Conservation (phyloP, 2,329 filamentous ascomycete genomes). For the Epichloe gansuensis region DNA sequence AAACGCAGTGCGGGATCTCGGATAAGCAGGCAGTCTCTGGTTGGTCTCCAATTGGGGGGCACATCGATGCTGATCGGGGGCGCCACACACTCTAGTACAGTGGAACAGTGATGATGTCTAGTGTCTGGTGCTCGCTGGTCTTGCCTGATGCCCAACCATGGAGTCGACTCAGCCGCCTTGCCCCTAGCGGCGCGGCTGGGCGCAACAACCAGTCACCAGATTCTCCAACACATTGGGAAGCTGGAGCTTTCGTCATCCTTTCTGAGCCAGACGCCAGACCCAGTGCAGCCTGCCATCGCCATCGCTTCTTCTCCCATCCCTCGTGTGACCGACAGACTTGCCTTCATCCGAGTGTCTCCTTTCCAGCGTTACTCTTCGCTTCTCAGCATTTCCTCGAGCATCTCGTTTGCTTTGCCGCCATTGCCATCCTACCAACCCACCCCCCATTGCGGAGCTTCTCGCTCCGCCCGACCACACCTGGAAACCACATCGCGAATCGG, state of each 20-base stretch:
- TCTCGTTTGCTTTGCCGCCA: constrained; percentile 5
- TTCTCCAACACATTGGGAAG: no score
- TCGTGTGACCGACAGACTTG: background rate
- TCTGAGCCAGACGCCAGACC: background rate
- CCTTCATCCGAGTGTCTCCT: background rate
- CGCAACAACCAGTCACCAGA: no score
- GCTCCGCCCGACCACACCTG: constrained; percentile 1
- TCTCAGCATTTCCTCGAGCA: background rate
- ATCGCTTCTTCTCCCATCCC: constrained; percentile 1
- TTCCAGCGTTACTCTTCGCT: background rate
- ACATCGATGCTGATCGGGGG: no score
- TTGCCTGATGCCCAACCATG: no score
- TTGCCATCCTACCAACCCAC: background rate
- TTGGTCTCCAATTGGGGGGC: no score
- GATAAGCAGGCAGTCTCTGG: no score
- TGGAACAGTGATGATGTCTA: no score
- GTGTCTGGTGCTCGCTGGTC: no score
- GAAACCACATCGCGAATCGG: background rate
- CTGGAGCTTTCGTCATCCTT: constrained; percentile 7
- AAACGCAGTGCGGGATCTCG: no score
- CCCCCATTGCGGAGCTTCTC: constrained; percentile 1
- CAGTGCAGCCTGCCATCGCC: background rate
- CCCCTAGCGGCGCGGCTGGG: no score
- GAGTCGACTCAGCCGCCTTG: no score
- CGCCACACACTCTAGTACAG: no score